phyloP scores from a whole-genome alignment of 164 flowering plant genomes.

The Piper betle region DNA sequence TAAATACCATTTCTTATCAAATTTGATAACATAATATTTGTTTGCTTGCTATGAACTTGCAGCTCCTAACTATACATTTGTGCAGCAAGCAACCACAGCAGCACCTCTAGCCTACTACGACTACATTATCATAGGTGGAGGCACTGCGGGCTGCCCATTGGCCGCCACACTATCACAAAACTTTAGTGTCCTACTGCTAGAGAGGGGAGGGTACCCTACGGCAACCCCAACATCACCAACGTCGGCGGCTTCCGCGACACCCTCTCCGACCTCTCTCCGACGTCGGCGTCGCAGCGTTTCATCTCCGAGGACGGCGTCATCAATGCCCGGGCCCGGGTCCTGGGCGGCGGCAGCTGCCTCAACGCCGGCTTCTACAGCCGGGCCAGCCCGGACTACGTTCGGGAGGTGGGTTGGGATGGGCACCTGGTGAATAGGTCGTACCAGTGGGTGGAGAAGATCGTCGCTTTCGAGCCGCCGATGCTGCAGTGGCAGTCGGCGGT shows the following conservation, averaged over 20 bases:
- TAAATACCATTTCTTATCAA: too few relatives aligned
- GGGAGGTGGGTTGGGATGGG: constrained; percentile 31
- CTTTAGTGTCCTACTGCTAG: constrained; percentile 45
- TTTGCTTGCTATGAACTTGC: constrained; percentile 2
- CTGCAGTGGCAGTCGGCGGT: constrained; percentile 12
- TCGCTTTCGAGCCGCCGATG: constrained; percentile 36
- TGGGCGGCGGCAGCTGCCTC: constrained; percentile 80
- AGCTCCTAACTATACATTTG: constrained; percentile 50
- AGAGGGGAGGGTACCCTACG: constrained; percentile 67
- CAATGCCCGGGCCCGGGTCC: constrained; percentile 70
- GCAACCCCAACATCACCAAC: constrained; percentile 45
- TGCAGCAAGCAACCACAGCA: constrained; percentile 47
- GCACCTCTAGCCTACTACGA: constrained; percentile 31
- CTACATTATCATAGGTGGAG: constrained; percentile 80
- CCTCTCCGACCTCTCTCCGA: constrained; percentile 51
- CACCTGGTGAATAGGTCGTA: constrained; percentile 40
- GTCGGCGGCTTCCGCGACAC: constrained; percentile 53
- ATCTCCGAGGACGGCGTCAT: constrained; percentile 83
- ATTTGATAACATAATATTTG: too few relatives aligned
- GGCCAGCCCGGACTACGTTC: constrained; percentile 42
- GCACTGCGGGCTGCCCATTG: constrained; percentile 71
- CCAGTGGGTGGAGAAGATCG: constrained; percentile 58
- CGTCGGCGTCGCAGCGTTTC: constrained; percentile 60
- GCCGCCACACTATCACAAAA: constrained; percentile 70
- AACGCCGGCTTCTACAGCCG: constrained; percentile 94